These are phyloP conservation scores for Irpex sp. DNA, from an alignment of 1,284 basidiomycete species.

Conservation along the genomic window DNA sequence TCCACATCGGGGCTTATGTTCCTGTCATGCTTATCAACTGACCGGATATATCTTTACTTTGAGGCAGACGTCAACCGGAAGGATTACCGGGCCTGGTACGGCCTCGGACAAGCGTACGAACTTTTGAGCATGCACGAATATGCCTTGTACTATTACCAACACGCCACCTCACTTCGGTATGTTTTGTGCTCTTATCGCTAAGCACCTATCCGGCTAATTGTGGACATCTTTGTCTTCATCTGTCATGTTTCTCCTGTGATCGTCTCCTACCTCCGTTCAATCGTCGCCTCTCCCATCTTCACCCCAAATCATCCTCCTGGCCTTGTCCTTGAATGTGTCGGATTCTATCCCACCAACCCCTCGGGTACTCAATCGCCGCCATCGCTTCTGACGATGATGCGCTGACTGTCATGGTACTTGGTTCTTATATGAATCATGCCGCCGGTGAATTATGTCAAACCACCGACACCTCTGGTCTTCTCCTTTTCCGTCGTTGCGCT, in stretches of 20 bases:
- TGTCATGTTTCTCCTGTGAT: background rate
- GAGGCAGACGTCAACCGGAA: slow-evolving; percentile 86
- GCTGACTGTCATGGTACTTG: background rate
- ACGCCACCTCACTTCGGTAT: slow-evolving; percentile 88
- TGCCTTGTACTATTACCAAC: slow-evolving; percentile 95
- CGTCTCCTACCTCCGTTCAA: background rate
- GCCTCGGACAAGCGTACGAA: slow-evolving; percentile 97
- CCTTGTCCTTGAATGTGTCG: background rate
- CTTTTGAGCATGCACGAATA: slow-evolving; percentile 95
- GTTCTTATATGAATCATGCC: background rate
- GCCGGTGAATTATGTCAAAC: background rate
- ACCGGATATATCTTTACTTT: slow-evolving; percentile 3
- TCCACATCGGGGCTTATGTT: background rate
- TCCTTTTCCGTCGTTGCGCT: background rate
- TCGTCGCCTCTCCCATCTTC: background rate
- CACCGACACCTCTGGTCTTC: background rate
- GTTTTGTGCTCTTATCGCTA: slow-evolving; percentile 17
- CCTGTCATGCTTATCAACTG: background rate
- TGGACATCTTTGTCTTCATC: background rate
- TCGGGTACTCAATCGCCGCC: background rate
- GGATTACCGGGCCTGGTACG: slow-evolving; percentile 98
- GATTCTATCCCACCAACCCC: background rate
- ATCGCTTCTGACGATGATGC: background rate
- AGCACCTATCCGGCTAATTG: background rate
- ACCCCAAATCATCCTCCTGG: background rate